These are phyloP conservation scores for Saccharomyces pastorianus DNA, from an alignment of 1,139 yeast genomes.

Conservation along the genomic window DNA sequence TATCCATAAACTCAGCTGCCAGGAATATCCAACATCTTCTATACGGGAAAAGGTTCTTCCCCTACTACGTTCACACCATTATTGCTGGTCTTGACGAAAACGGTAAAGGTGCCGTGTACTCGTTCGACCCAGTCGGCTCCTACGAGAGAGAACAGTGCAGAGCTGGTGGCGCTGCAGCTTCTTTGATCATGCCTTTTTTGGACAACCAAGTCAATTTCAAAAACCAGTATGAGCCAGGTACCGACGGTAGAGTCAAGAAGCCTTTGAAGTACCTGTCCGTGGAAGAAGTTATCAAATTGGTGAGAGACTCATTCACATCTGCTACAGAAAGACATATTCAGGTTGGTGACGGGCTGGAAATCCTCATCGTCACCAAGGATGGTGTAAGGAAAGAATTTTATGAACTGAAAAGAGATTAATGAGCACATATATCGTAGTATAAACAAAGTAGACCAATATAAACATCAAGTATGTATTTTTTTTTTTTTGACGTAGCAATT, in stretches of 20 bases:
- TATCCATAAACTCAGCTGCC: constrained; percentile 71
- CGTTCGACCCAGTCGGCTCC: constrained; percentile 96
- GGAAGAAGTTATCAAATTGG: constrained; percentile 80
- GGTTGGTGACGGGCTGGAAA: constrained; percentile 93
- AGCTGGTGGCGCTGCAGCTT: constrained; percentile 97
- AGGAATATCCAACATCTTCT: constrained; percentile 83
- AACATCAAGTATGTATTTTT: constrained; percentile 1
- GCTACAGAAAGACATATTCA: constrained; percentile 98
- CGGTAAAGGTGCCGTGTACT: constrained; percentile 90
- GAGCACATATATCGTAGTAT: neutral
- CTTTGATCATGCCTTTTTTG: constrained; percentile 91
- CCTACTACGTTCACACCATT: constrained; percentile 91
- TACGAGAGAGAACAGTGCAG: constrained; percentile 96
- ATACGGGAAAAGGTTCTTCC: constrained; percentile 91
- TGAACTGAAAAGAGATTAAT: constrained; percentile 81
- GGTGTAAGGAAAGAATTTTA: constrained; percentile 79
- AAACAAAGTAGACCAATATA: neutral
- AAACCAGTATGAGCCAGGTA: constrained; percentile 76
- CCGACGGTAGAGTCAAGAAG: constrained; percentile 58
- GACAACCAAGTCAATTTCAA: constrained; percentile 95
- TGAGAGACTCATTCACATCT: constrained; percentile 86
- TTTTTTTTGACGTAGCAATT: neutral
- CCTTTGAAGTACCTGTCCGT: constrained; percentile 56
- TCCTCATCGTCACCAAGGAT: constrained; percentile 82
- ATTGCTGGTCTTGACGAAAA: constrained; percentile 92